These are phyloP conservation scores for Podaxis pistillaris DNA, from an alignment of 768 basidiomycete species.

Conservation along the genomic window DNA sequence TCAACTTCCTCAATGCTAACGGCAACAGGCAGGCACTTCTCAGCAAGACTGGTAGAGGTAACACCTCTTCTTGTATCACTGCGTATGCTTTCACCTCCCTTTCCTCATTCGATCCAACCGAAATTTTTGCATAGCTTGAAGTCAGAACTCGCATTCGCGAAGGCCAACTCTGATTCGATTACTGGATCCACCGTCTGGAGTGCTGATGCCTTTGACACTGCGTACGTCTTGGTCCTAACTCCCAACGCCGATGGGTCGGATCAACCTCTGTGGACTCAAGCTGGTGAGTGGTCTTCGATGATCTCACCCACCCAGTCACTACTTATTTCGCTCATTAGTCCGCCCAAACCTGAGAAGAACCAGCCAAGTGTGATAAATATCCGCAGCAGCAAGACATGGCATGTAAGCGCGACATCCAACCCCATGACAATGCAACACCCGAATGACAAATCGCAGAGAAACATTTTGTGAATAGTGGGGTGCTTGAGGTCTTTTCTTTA, in stretches of 20 bases:
- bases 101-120: not conserved
- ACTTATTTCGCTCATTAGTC: not conserved
- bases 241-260: conserved; percentile 48
- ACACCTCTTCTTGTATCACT: conserved; percentile 42
- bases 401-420: not conserved
- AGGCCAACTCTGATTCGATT: conserved; percentile 38
- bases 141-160: conserved; percentile 43
- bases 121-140: conserved; percentile 30
- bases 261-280: conserved; percentile 42
- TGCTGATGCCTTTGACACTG: conserved; percentile 49
- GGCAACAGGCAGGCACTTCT: conserved; percentile 33
- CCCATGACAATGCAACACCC: no score
- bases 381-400: not conserved
- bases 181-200: conserved; percentile 57
- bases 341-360: conserved; percentile 1
- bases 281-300: conserved; percentile 29
- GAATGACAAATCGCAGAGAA: no score
- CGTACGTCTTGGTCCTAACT: conserved; percentile 45
- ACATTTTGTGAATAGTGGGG: no score
- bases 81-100: conserved; percentile 27
- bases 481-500: no score
- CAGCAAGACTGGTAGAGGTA: conserved; percentile 55
- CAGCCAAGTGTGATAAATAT: not conserved
- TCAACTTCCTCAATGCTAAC: conserved; percentile 36
- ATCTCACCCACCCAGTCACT: not conserved